Base-by-base conservation (phyloP, 2,329 filamentous ascomycete genomes). In the Hypoxylon sp. region DNA sequence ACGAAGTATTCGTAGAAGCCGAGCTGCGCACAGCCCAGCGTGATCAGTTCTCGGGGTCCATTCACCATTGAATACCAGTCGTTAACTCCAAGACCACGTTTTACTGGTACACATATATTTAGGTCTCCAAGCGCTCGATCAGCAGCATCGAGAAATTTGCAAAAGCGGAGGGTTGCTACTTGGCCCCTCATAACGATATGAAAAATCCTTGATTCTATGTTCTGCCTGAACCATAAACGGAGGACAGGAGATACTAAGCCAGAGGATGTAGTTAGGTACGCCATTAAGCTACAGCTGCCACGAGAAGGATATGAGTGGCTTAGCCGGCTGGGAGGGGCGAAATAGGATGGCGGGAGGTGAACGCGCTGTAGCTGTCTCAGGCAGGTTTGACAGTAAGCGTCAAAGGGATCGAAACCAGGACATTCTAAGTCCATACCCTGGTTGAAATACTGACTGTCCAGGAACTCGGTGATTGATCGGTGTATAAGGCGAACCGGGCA, bases 341-440 rank as follows among this genome's bases (percentile, higher is more conserved):
- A 59, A 35, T 63, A 67, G 20, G 13, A 44, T 2, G 7, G 42
- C 2, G 64, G 59, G 2, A 67, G 40, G 11, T 17, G 49, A 17
- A 53, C 54, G 14, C 54, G 40, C 20, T 63, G 54, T 4, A 67
- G 49, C 8, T 25, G 54, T 10, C 48, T 49, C 6, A 67, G 48
- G 31, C 58, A 67, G 6, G 55, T 68, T 17, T 68, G 59, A 8
- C 60, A 64, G 3, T 63, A 68, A 11, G 64, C 64, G n/a, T 68
- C 64, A n/a, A 60, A 60, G 17, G 49, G n/a, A 11, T 68, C 60
- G 31, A 68, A 64, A 14, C 8, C 30, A 13, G 53, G 13, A 1
- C 56, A 35, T 30, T 60, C 49, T 5, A 35, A 17, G 17, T 58
- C 17, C 33, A 44, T 35, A 14, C 37, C 56, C 25, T 46, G 30